Evolutionary conservation across 805 yeast genomes (phyloP), one percentile per base, ranked within the genome.

Genomic region (Candida morakotiae): DNA sequence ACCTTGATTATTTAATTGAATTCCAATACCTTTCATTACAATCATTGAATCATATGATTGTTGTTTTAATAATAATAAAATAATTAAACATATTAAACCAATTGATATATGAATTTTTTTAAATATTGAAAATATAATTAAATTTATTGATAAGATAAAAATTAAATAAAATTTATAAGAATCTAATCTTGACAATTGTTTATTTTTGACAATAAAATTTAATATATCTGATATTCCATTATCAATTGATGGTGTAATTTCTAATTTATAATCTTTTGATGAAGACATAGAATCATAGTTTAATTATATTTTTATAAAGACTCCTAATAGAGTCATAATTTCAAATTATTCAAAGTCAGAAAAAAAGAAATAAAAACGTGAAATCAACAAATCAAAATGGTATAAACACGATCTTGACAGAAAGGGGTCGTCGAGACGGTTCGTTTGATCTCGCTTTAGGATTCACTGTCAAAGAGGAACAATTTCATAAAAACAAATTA

Each of bases 11-110:
- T 58, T 50, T 9, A 73, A 44, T 41, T 77, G 80, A 3, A 77
- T 45, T 0, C 81, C 82, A 30, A 74, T 52, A 18, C 63, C 64
- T 41, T 62, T 60, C 46, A 73, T 63, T 1, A 70, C 65, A 25
- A 63, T 53, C 34, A 74, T 46, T 4, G 62, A 57, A 42, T 75
- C 80, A 35, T 65, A 62, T 10, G 68, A 57, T 22, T 58, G 58
- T 40, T 62, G 64, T 37, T 56, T 54, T 3, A 59, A 34, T 9
- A 55, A 40, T 19, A 58, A 51, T 17, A 26, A 26, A 5, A 26
- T 7, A 7, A 26, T 13, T 13, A 13, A 44, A 11, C 35, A 40
- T 24, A 41, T 46, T 31, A 28, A 33, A 9, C 30, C 31, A 19
- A 25, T 17, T n/a, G 10, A 22, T 26, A n/a, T 17, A 4, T 31